phyloP scores from a whole-genome alignment of 1,139 yeast species.

The Lodderomyces theae region DNA sequence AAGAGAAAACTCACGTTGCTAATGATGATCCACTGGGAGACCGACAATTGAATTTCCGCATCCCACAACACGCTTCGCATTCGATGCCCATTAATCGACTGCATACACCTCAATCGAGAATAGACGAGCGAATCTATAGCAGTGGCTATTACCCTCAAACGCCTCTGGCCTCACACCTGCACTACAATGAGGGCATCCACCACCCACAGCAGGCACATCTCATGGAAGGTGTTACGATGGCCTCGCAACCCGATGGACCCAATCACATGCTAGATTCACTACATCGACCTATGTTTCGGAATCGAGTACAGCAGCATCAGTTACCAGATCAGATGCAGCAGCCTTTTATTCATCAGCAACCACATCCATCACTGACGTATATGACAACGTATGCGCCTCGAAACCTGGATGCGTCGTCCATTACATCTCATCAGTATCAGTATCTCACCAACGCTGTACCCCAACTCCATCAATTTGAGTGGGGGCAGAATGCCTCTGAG shows the following conservation, averaged over 20 bases:
- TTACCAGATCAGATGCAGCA: neutral
- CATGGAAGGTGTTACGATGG: neutral
- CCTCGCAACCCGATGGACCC: neutral
- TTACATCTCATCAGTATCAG: neutral
- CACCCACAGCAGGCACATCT: too few relatives aligned
- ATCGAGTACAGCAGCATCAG: constrained; percentile 3
- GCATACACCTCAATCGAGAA: neutral
- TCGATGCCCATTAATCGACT: neutral
- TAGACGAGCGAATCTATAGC: neutral
- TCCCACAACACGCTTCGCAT: neutral
- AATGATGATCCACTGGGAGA: constrained; percentile 1
- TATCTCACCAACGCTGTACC: neutral
- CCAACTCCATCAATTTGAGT: neutral
- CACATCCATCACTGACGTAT: neutral
- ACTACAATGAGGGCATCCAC: too few relatives aligned
- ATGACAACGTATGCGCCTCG: neutral
- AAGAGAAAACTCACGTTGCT: constrained; percentile 5
- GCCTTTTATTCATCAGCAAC: too few relatives aligned
- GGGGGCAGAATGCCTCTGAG: neutral
- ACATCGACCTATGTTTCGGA: neutral
- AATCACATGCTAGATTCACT: neutral
- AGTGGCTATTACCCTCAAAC: neutral
- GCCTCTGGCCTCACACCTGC: too few relatives aligned
- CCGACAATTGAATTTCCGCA: neutral
- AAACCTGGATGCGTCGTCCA: neutral